phyloP scores from a whole-genome alignment of 352 stramenopile species.

The Stramenopiles sp. region DNA sequence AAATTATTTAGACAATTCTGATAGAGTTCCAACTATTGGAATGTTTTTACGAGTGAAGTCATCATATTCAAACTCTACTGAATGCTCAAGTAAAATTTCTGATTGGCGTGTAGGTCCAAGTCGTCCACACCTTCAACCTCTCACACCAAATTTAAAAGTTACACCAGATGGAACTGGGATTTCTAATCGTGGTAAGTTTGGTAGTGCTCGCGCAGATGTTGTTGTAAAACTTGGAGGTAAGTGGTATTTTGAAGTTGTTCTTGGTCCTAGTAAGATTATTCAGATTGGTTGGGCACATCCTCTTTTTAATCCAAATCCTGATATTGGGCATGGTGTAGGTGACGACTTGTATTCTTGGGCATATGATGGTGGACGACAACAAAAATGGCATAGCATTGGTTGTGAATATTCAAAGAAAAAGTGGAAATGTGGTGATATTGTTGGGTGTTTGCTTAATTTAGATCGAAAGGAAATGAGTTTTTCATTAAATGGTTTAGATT shows the following conservation, averaged over 20 bases:
- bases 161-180: too few relatives aligned
- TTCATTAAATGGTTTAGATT: conserved; percentile 3
- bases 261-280: neutral
- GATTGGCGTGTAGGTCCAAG: too few relatives aligned
- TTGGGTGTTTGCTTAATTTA: conserved; percentile 6
- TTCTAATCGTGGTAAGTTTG: too few relatives aligned
- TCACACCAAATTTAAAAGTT: too few relatives aligned
- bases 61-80: too few relatives aligned
- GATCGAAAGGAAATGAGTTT: neutral
- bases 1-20: too few relatives aligned
- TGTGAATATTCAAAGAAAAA: neutral
- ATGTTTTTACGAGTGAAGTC: too few relatives aligned
- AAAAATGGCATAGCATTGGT: conserved; percentile 3
- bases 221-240: too few relatives aligned
- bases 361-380: conserved; percentile 1
- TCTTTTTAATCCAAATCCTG: neutral
- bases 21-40: too few relatives aligned
- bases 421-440: conserved; percentile 2
- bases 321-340: neutral
- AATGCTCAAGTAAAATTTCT: too few relatives aligned
- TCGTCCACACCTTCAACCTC: too few relatives aligned
- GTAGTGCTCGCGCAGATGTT: too few relatives aligned
- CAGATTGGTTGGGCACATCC: conserved; percentile 1
- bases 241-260: conserved; percentile 4
- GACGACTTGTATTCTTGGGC: neutral